Evolutionary conservation across 1,284 basidiomycete genomes (phyloP).

Genomic region (Takashimella koratensis): DNA sequence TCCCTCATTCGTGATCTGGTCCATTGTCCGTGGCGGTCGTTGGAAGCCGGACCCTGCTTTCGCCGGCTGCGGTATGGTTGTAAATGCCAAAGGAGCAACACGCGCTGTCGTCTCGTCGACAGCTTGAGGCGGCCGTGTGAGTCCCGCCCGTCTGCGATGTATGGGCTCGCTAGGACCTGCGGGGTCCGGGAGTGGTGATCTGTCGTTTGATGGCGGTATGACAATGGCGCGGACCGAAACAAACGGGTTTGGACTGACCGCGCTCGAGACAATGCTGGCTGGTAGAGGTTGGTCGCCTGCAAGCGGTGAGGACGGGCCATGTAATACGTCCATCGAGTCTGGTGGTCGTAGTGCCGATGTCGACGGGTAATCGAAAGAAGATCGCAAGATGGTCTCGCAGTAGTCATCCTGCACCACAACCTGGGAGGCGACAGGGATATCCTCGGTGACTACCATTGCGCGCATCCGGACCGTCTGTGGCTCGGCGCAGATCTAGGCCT

Average conservation of each 20-base stretch:
- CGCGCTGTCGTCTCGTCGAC: not conserved
- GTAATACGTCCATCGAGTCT: not conserved
- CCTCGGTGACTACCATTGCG: constrained; percentile 23
- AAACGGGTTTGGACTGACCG: not conserved
- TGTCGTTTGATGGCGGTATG: not conserved
- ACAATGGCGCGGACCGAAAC: not conserved
- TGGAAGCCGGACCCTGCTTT: not conserved
- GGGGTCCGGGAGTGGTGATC: not conserved
- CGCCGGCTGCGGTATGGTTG: not conserved
- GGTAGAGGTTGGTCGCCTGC: not conserved
- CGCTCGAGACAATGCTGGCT: not conserved
- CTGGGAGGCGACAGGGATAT: constrained; percentile 27
- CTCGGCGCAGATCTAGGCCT: constrained; percentile 27
- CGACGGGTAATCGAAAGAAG: constrained; percentile 6
- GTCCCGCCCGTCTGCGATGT: no score
- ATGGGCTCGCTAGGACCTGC: no score
- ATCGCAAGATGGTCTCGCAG: not conserved
- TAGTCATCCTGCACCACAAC: constrained; percentile 7
- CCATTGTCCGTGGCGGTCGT: constrained; percentile 6
- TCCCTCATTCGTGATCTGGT: constrained; percentile 12
- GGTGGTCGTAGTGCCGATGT: not conserved
- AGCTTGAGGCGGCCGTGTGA: not conserved
- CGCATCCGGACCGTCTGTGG: constrained; percentile 18
- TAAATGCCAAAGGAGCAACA: not conserved
- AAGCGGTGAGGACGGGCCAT: not conserved